phyloP scores from a whole-genome alignment of 2,329 filamentous ascomycete genomes.

The Scytalidium sp. region DNA sequence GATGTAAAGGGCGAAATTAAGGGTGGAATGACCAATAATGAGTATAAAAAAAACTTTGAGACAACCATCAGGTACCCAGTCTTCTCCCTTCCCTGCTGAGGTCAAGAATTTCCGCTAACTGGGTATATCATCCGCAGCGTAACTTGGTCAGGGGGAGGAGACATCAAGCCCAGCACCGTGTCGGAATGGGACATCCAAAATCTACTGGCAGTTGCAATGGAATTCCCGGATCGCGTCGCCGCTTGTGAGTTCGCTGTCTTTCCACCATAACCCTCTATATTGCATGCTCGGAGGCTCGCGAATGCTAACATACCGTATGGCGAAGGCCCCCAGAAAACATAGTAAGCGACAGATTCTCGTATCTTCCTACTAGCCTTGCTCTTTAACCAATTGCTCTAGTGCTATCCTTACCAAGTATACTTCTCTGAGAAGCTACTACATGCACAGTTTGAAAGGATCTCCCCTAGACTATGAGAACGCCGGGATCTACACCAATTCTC shows the following conservation, averaged over 20 bases:
- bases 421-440: constrained; percentile 19
- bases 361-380: background rate
- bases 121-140: background rate
- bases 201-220: constrained; percentile 18
- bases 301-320: background rate
- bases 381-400: background rate
- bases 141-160: constrained; percentile 24
- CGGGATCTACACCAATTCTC: constrained; percentile 14
- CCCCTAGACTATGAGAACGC: constrained; percentile 21
- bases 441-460: constrained; percentile 6
- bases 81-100: background rate
- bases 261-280: background rate
- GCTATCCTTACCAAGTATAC: constrained; percentile 26
- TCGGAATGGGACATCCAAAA: constrained; percentile 23
- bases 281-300: background rate
- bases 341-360: background rate
- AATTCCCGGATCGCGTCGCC: constrained; percentile 22
- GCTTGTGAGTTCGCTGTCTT: constrained; percentile 3
- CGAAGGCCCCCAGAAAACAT: constrained; percentile 18
- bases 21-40: background rate
- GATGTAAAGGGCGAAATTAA: constrained; percentile 7
- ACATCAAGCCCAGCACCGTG: constrained; percentile 18
- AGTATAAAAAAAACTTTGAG: background rate
- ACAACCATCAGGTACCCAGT: background rate
- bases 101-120: background rate